These are phyloP conservation scores for Stachybotrys elegans DNA, from an alignment of 2,329 filamentous ascomycete genomes.

Conservation along the genomic window DNA sequence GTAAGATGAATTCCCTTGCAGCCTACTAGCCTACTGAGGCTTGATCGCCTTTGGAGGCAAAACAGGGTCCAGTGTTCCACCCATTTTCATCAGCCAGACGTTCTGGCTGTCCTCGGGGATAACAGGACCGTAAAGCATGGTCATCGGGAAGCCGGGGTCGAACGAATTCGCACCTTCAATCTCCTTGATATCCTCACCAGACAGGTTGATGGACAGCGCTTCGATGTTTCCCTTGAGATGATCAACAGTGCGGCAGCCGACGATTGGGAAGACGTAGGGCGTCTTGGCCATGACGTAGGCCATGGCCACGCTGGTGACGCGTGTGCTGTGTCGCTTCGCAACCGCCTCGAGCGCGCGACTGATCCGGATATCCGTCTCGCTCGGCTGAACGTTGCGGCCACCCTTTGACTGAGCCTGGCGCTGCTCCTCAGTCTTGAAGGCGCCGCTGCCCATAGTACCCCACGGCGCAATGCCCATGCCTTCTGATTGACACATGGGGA, in stretches of 20 bases:
- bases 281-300: conserved; percentile 58
- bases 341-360: neutral
- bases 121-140: conserved; percentile 22
- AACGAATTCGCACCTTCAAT: conserved; percentile 50
- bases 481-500: conserved; percentile 18
- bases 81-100: too few species aligned
- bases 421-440: conserved; percentile 21
- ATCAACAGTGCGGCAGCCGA: conserved; percentile 55
- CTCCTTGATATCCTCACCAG: conserved; percentile 45
- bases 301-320: conserved; percentile 34
- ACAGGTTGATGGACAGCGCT: conserved; percentile 48
- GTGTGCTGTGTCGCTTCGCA: neutral
- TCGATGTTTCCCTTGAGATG: conserved; percentile 59
- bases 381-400: conserved; percentile 1
- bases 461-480: conserved; percentile 43
- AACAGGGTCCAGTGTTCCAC: too few species aligned
- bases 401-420: conserved; percentile 5
- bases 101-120: neutral
- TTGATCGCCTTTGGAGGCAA: too few species aligned
- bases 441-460: conserved; percentile 41
- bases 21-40: too few species aligned
- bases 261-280: conserved; percentile 55
- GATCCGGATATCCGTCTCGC: conserved; percentile 1
- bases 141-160: conserved; percentile 43
- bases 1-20: too few species aligned